Conservation (phyloP, 108 stramenopile species). For the Nitzschia putrida region DNA sequence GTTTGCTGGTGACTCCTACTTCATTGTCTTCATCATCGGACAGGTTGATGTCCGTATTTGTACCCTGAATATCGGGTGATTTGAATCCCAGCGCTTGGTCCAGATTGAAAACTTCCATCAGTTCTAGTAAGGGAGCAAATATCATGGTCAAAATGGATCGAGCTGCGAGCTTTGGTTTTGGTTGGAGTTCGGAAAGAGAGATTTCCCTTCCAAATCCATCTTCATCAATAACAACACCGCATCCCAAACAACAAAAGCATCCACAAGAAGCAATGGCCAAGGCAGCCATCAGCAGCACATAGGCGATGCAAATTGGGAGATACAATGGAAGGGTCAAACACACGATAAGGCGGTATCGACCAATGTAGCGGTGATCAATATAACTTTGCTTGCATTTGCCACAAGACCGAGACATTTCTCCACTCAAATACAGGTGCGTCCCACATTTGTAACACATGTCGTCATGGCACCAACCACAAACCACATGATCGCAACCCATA, state of each 20-base stretch:
- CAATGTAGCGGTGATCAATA: constrained; percentile 44
- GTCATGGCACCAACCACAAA: constrained; percentile 39
- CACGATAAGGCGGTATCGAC: constrained; percentile 19
- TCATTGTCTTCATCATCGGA: no score
- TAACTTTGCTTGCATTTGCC: constrained; percentile 37
- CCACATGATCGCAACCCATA: constrained; percentile 51
- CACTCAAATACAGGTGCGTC: constrained; percentile 33
- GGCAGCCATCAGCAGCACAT: constrained; percentile 21
- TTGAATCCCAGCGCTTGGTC: background rate
- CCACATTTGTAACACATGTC: constrained; percentile 56
- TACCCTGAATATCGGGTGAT: background rate
- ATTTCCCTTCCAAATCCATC: background rate
- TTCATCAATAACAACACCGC: constrained; percentile 7
- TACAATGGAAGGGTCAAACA: constrained; percentile 34
- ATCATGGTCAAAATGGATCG: constrained; percentile 14
- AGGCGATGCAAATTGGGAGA: constrained; percentile 25
- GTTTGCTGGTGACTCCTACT: no score
- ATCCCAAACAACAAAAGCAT: constrained; percentile 42
- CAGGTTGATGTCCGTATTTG: background rate
- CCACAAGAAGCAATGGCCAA: constrained; percentile 26
- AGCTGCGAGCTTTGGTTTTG: background rate
- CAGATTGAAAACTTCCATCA: constrained; percentile 18
- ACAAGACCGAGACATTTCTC: constrained; percentile 38
- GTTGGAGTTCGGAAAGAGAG: background rate
- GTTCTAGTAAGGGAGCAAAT: constrained; percentile 22